Evolutionary conservation across 192 early-diverging fungal genomes (phyloP).

Genomic region (Backusella tuberculispora): DNA sequence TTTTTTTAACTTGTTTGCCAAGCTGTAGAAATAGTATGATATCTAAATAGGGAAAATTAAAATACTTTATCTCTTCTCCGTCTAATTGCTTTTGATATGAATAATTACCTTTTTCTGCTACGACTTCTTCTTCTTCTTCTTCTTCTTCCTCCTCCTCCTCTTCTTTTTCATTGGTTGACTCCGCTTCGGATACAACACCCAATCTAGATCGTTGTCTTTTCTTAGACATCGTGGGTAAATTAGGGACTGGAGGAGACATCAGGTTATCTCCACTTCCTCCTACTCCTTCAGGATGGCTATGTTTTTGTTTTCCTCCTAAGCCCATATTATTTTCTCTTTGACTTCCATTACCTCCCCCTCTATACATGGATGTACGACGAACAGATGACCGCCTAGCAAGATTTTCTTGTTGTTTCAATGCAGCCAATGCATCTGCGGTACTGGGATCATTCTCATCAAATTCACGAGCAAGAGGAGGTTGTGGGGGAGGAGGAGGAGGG

Average conservation of each 20-base stretch:
- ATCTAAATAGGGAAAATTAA: background rate
- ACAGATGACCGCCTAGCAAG: slow-evolving; percentile 43
- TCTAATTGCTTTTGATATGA: background rate
- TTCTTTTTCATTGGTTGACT: background rate
- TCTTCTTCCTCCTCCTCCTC: background rate
- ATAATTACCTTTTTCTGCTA: background rate
- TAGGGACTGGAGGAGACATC: slow-evolving; percentile 21
- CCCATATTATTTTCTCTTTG: too few species aligned
- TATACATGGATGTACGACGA: slow-evolving; percentile 37
- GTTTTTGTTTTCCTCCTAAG: background rate
- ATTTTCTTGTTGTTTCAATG: slow-evolving; percentile 44
- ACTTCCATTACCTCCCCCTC: background rate
- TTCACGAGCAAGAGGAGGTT: background rate
- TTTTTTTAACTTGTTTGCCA: slow-evolving; percentile 64
- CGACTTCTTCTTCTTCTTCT: background rate
- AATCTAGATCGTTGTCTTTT: background rate
- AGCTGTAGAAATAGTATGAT: slow-evolving; percentile 61
- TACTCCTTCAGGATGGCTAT: background rate
- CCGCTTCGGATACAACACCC: background rate
- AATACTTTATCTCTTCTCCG: background rate
- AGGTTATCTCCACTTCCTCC: background rate
- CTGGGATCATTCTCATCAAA: slow-evolving; percentile 44
- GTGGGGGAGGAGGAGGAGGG: slow-evolving; percentile 18
- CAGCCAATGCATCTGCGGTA: slow-evolving; percentile 42
- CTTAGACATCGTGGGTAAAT: background rate